phyloP scores from a whole-genome alignment of 163 green algal genomes.

The Trebouxia gelatinosa region DNA sequence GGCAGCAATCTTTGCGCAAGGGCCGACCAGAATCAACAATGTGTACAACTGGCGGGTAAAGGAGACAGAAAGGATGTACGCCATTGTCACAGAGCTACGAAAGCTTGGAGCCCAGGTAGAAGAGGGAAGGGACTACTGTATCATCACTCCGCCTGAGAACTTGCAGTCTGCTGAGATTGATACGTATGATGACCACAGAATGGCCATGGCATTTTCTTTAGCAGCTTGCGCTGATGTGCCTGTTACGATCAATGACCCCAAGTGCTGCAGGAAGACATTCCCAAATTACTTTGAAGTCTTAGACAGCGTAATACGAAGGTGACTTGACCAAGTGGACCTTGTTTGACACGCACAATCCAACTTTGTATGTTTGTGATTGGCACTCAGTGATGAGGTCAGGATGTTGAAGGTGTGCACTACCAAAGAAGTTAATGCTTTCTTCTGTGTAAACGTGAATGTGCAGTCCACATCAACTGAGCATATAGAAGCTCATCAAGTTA shows the following conservation, averaged over 20 bases:
- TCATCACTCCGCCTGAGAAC: slow-evolving; percentile 84
- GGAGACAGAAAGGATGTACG: slow-evolving; percentile 91
- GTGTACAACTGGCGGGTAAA: slow-evolving; percentile 99
- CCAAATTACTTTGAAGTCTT: slow-evolving; percentile 96
- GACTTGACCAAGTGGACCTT: no score
- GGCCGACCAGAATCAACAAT: slow-evolving; percentile 85
- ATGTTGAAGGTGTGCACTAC: no score
- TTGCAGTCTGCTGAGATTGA: slow-evolving; percentile 69
- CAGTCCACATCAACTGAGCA: no score
- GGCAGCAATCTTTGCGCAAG: slow-evolving; percentile 90
- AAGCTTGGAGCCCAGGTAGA: slow-evolving; percentile 88
- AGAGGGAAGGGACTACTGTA: slow-evolving; percentile 94
- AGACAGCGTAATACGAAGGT: slow-evolving; percentile 67
- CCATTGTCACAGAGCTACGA: slow-evolving; percentile 90
- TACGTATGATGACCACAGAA: slow-evolving; percentile 99
- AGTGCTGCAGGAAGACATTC: slow-evolving; percentile 98
- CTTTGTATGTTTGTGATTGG: no score
- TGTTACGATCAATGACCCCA: slow-evolving; percentile 94
- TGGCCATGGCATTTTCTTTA: slow-evolving; percentile 99
- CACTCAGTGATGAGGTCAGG: no score
- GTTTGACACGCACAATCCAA: no score
- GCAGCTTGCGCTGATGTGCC: slow-evolving; percentile 69
- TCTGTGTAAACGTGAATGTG: no score
- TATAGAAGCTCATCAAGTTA: no score
- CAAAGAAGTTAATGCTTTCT: no score